Base-by-base conservation (phyloP, 768 basidiomycete genomes). In the Leccinum longicurvipes region DNA sequence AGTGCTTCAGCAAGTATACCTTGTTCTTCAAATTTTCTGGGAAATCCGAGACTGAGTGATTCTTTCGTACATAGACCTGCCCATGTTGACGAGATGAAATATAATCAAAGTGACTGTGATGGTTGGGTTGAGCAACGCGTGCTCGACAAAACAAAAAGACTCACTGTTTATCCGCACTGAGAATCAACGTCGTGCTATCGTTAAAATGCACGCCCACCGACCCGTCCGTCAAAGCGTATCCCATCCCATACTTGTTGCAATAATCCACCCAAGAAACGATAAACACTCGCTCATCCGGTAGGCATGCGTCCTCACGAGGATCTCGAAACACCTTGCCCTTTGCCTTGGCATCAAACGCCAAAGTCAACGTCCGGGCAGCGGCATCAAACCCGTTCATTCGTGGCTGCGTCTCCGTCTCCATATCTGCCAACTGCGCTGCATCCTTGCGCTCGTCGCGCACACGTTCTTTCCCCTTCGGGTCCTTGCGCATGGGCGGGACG, bases 201-300 rank as follows among this genome's bases (percentile, higher is more conserved):
- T 98, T 98, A 76, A 97, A 99, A 73, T 98, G 87, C 21, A 98
- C 92, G 5, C 93, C 93, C 46, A 98, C 87, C 21, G 90, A 89
- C 3, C 96, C 94, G 66, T 99, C 94, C 19, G 93, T 96, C 66
- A 98, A 77, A 4, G 93, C 93, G 70, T 97, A 98, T 1, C 96
- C 97, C 91, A 98, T 98, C n/a, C 96, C 97, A 72, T 98, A 99
- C 78, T 98, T 98, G 73, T 94, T 92, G 70, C 93, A 96, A 68
- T 98, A 98, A 71, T 98, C 97, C 41, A 98, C 89, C 97, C 97
- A 98, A n/a, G 91, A 91, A 3, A 90, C 91, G 60, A 99, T 93
- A 73, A 98, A 98, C 45, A 96, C 88, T 51, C 80, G 80, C 55
- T 92, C 89, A 17, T 84, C 79, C 0, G 78, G 79, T 2, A 91